Evolutionary conservation across 1,139 yeast species (phyloP).

Genomic region (Taphrina wiesneri): DNA sequence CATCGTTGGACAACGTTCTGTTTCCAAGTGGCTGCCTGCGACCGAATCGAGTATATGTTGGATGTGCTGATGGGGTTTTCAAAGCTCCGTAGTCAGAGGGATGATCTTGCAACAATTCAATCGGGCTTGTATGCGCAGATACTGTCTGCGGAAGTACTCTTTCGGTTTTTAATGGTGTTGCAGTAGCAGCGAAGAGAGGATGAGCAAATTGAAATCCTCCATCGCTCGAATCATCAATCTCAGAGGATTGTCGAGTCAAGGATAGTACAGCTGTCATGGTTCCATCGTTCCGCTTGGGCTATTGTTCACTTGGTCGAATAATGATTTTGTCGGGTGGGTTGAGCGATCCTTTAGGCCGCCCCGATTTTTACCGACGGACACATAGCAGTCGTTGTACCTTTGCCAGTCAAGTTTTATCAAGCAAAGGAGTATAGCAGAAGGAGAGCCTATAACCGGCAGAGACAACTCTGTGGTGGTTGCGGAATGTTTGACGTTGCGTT

Average conservation of each 20-base stretch:
- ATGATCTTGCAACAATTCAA: neutral
- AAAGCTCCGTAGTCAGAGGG: neutral
- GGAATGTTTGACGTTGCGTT: neutral
- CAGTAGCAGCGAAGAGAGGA: conserved; percentile 25
- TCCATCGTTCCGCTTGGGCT: neutral
- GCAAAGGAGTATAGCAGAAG: neutral
- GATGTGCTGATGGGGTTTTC: conserved; percentile 12
- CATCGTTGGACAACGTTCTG: conserved; percentile 2
- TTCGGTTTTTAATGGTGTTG: neutral
- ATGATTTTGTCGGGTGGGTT: neutral
- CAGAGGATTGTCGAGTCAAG: conserved; percentile 13
- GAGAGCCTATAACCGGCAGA: neutral
- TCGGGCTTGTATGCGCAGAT: neutral
- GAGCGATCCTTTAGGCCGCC: neutral
- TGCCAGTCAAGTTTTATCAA: neutral
- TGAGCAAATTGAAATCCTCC: conserved; percentile 24
- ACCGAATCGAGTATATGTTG: conserved; percentile 12
- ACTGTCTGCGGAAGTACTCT: neutral
- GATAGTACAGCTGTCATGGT: conserved; percentile 1
- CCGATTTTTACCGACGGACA: no score
- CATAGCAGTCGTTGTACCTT: no score
- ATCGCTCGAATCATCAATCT: conserved; percentile 29
- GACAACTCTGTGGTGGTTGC: neutral
- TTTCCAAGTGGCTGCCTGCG: conserved; percentile 8
- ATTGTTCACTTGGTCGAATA: neutral